phyloP scores from a whole-genome alignment of 2,329 filamentous ascomycete genomes.

The Aureobasidium sp. region DNA sequence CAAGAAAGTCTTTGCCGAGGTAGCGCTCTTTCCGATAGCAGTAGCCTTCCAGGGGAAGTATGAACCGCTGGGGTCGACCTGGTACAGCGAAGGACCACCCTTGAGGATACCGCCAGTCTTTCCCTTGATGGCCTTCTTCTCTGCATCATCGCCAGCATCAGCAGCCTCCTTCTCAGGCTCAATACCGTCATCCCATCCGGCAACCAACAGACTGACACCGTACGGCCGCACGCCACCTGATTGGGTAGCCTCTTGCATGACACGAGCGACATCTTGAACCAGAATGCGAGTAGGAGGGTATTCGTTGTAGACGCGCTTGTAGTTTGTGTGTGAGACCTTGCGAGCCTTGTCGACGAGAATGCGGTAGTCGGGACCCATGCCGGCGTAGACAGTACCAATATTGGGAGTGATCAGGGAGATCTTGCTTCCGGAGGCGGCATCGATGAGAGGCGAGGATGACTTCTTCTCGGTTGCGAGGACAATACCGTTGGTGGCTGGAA shows the following conservation, averaged over 20 bases:
- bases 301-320: conserved; percentile 99
- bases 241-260: conserved; percentile 98
- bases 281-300: conserved; percentile 99
- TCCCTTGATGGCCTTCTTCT: conserved; percentile 61
- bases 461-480: conserved; percentile 99
- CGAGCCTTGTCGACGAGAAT: conserved; percentile 95
- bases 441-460: conserved; percentile 93
- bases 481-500: conserved; percentile 88
- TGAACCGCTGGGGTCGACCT: conserved; percentile 96
- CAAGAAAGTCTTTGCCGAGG: conserved; percentile 96
- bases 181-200: conserved; percentile 96
- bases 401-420: conserved; percentile 97
- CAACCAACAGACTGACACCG: conserved; percentile 89
- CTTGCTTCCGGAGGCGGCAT: conserved; percentile 90
- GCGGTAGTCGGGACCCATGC: conserved; percentile 98
- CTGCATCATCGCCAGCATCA: conserved; percentile 44
- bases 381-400: conserved; percentile 99
- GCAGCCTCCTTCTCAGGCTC: conserved; percentile 69
- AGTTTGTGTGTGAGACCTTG: conserved; percentile 95
- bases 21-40: conserved; percentile 96
- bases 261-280: conserved; percentile 93
- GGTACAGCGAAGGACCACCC: conserved; percentile 93
- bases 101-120: conserved; percentile 96
- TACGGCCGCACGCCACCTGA: conserved; percentile 96
- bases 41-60: conserved; percentile 99